Evolutionary conservation across 2,329 filamentous ascomycete genomes (phyloP).

Genomic region (Cladosporium velox): DNA sequence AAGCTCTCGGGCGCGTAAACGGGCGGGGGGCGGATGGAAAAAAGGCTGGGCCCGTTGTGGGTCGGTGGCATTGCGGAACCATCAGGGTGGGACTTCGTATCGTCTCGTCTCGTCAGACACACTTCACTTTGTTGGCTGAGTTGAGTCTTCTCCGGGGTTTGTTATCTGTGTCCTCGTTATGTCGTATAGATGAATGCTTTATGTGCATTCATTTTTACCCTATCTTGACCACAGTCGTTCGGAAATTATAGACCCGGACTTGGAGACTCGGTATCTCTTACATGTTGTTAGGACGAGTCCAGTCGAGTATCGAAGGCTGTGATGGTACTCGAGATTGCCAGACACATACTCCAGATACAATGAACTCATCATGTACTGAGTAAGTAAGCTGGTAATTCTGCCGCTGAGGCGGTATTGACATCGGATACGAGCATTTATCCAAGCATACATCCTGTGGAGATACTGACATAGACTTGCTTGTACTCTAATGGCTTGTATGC

Average conservation of each 20-base stretch:
- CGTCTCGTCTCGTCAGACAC: background rate
- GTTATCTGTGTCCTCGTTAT: background rate
- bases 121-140: background rate
- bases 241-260: background rate
- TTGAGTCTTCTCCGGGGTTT: background rate
- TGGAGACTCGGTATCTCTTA: background rate
- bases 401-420: background rate
- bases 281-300: background rate
- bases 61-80: background rate
- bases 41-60: conserved; percentile 11
- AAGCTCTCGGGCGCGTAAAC: conserved; percentile 4
- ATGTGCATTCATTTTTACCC: background rate
- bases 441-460: background rate
- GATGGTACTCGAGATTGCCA: background rate
- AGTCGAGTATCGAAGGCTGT: background rate
- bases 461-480: background rate
- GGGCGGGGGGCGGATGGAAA: conserved; percentile 7
- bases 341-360: background rate
- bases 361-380: background rate
- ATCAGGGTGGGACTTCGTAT: background rate
- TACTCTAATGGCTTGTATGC: background rate
- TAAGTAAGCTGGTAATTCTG: background rate
- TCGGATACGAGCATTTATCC: background rate
- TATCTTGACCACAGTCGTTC: background rate
- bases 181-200: background rate